Base-by-base conservation (phyloP, 2,329 filamentous ascomycete species). In the Aspergillus pseudoglaucus region DNA sequence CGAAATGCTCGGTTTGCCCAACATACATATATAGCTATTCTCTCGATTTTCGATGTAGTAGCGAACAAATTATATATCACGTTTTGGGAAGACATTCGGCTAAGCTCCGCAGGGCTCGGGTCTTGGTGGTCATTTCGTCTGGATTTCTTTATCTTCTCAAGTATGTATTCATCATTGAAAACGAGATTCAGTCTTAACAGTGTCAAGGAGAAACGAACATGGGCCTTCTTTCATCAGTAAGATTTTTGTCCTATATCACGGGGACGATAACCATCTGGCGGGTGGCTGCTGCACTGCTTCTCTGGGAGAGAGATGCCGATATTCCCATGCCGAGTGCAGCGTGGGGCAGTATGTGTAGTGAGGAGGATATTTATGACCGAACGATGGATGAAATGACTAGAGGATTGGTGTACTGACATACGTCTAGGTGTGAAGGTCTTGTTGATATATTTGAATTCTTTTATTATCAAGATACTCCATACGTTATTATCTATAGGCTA, bases 61-160 rank as follows among this genome's bases (percentile, higher is more conserved):
- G 20, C 37, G 10, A 18, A 18, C 25, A 27, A 27, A 27, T 27
- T 6, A 18, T 45, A 83, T 91, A 97, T 70, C 91, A 97, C 76
- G 86, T 96, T 48, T 77, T 97, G 43, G 91, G 91, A 53, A 84
- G 89, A 55, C 91, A 91, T 30, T 96, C 90, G 51, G 83, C 87
- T 62, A 88, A 91, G 73, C 95, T 94, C 62, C 83, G 91, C 54
- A 89, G 94, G 62, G 84, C 94, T 44, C 91, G 97, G 69, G 90
- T 98, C 58, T 80, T 97, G 56, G 85, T 87, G 18, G 93, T 97
- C 12, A 79, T 97, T 47, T 83, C 87, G 0, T 93, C 97, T 64
- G 98, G 93, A 93, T 86, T 87, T 4, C 72, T 85, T 42, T 96
- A 96, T 66, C 75, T 96, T 23, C 79, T 85, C 61, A 83, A 80